These are phyloP conservation scores for Aegilops umbellulata DNA, from an alignment of 176 grass and related monocot species.

Conservation along the genomic window DNA sequence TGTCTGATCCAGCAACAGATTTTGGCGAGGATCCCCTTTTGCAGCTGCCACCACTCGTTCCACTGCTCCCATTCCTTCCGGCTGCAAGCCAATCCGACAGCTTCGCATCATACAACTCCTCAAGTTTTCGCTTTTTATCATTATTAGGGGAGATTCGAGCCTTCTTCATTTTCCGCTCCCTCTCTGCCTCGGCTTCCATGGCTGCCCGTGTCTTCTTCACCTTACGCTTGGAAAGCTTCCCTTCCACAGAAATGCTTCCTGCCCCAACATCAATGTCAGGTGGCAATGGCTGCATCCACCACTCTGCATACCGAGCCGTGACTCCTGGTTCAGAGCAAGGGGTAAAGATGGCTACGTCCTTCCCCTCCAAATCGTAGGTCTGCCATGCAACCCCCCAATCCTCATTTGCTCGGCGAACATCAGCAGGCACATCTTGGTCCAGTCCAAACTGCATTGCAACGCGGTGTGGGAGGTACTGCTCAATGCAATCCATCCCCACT, in stretches of 20 bases:
- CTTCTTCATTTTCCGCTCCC: slow-evolving; percentile 67
- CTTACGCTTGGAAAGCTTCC: slow-evolving; percentile 35
- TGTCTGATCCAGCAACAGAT: slow-evolving; percentile 17
- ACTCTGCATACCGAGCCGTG: slow-evolving; percentile 48
- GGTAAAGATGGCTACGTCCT: slow-evolving; percentile 64
- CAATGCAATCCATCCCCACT: slow-evolving; percentile 73
- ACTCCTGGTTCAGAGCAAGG: slow-evolving; percentile 60
- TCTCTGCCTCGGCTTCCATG: slow-evolving; percentile 59
- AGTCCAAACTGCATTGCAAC: slow-evolving; percentile 94
- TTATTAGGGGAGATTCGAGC: slow-evolving; percentile 35
- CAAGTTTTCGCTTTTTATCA: slow-evolving; percentile 76
- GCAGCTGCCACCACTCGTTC: neutral
- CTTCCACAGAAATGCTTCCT: slow-evolving; percentile 13
- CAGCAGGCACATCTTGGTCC: slow-evolving; percentile 79
- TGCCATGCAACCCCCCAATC: slow-evolving; percentile 65
- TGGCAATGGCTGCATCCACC: slow-evolving; percentile 69
- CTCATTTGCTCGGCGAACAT: slow-evolving; percentile 50
- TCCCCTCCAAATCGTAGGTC: slow-evolving; percentile 64
- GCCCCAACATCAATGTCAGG: slow-evolving; percentile 23
- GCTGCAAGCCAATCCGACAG: slow-evolving; percentile 48
- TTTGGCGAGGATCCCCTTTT: slow-evolving; percentile 14
- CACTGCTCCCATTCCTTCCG: slow-evolving; percentile 26
- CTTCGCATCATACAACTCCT: slow-evolving; percentile 80
- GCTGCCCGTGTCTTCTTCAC: slow-evolving; percentile 41
- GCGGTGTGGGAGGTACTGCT: slow-evolving; percentile 86